These are phyloP conservation scores for Coprinopsis cinerea DNA, from an alignment of 768 basidiomycete genomes.

Conservation along the genomic window DNA sequence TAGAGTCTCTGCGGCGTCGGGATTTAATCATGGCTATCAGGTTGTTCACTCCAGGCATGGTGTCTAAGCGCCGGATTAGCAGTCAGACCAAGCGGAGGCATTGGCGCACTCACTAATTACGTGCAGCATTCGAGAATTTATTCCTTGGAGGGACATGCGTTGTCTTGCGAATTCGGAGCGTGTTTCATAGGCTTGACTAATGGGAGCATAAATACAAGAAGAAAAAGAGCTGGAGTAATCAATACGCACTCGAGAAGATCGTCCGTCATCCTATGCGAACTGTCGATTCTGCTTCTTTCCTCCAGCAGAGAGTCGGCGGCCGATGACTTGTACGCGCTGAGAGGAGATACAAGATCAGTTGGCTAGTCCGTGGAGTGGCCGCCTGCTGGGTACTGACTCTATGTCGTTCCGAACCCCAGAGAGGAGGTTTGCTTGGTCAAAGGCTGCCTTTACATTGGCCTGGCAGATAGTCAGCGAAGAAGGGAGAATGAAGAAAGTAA, in stretches of 20 bases:
- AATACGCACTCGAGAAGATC: slow-evolving; percentile 67
- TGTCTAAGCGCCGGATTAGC: slow-evolving; percentile 42
- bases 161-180: slow-evolving; percentile 89
- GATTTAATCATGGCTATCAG: slow-evolving; percentile 90
- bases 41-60: slow-evolving; percentile 93
- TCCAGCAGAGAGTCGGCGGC: slow-evolving; percentile 81
- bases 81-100: not conserved
- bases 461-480: slow-evolving; percentile 5
- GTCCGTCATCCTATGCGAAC: slow-evolving; percentile 92
- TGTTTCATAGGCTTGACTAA: slow-evolving; percentile 95
- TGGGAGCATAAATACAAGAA: slow-evolving; percentile 7
- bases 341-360: not conserved
- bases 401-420: slow-evolving; percentile 94
- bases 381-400: slow-evolving; percentile 45
- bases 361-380: slow-evolving; percentile 17
- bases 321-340: slow-evolving; percentile 86
- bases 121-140: slow-evolving; percentile 79
- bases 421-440: slow-evolving; percentile 84
- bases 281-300: slow-evolving; percentile 87
- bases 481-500: not conserved
- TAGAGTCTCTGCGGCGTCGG: slow-evolving; percentile 79
- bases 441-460: slow-evolving; percentile 76
- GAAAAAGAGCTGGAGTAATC: not conserved
- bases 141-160: slow-evolving; percentile 62
- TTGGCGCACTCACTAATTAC: slow-evolving; percentile 61